phyloP scores from a whole-genome alignment of 306 rosid species.

The Neltuma alba region DNA sequence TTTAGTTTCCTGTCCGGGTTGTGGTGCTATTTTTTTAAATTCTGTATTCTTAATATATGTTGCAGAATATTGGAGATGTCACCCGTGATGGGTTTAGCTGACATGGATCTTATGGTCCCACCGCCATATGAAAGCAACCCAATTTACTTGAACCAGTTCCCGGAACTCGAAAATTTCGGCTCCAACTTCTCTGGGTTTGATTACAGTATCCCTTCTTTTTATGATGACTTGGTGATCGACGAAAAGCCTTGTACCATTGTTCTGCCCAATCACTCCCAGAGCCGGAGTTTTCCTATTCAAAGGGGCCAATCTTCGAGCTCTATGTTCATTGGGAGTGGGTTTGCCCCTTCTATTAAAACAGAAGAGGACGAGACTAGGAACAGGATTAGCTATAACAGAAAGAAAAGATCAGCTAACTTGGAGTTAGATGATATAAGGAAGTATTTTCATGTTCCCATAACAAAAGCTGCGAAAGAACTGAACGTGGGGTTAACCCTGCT shows the following conservation, averaged over 20 bases:
- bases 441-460: conserved; percentile 62
- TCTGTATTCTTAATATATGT: neutral
- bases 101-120: conserved; percentile 12
- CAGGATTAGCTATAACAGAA: neutral
- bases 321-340: conserved; percentile 30
- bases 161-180: conserved; percentile 42
- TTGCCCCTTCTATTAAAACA: conserved; percentile 17
- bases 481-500: conserved; percentile 71
- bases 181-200: conserved; percentile 32
- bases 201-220: conserved; percentile 7
- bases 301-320: conserved; percentile 6
- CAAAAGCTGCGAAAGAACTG: conserved; percentile 69
- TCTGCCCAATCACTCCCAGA: neutral
- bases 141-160: conserved; percentile 36
- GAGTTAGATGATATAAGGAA: conserved; percentile 44
- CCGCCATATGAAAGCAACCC: conserved; percentile 28
- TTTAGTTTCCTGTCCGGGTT: neutral
- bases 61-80: conserved; percentile 48
- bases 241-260: conserved; percentile 34
- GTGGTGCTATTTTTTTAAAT: neutral
- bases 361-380: conserved; percentile 7
- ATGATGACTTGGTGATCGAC: conserved; percentile 37
- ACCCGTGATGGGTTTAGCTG: conserved; percentile 36
- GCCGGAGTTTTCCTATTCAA: neutral
- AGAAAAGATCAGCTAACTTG: conserved; percentile 10